Evolutionary conservation across 1,284 basidiomycete genomes (phyloP).

Genomic region (Ceratobasidium sp.): DNA sequence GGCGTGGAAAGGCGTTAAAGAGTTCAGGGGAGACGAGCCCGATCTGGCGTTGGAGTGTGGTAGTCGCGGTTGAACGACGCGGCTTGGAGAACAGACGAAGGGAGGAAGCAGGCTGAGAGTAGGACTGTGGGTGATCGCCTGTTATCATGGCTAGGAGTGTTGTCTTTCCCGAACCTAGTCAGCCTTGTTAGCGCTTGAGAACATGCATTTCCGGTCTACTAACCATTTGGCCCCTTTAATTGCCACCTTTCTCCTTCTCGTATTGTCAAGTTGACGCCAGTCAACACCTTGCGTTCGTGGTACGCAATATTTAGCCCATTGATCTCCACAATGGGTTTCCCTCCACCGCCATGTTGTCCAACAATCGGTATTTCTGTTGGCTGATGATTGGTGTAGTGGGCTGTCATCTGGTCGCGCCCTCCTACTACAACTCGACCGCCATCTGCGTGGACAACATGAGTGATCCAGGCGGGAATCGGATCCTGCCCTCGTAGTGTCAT

Average conservation of each 20-base stretch:
- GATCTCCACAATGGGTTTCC: slow-evolving; percentile 71
- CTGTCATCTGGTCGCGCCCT: slow-evolving; percentile 56
- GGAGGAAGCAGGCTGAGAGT: slow-evolving; percentile 69
- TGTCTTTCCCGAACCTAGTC: slow-evolving; percentile 86
- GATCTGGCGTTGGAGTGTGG: slow-evolving; percentile 69
- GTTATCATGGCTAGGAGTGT: slow-evolving; percentile 93
- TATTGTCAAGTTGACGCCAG: slow-evolving; percentile 84
- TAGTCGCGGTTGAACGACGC: slow-evolving; percentile 73
- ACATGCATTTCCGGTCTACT: slow-evolving; percentile 47
- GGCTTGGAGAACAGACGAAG: slow-evolving; percentile 81
- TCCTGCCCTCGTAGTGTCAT: slow-evolving; percentile 87
- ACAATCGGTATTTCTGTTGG: not conserved
- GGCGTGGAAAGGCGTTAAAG: slow-evolving; percentile 89
- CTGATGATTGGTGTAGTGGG: slow-evolving; percentile 36
- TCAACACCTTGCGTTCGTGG: slow-evolving; percentile 74
- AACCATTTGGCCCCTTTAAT: slow-evolving; percentile 88
- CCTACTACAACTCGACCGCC: slow-evolving; percentile 66
- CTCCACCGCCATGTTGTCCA: slow-evolving; percentile 37
- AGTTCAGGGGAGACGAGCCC: slow-evolving; percentile 93
- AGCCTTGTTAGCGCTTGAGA: slow-evolving; percentile 31
- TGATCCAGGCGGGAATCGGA: slow-evolving; percentile 85
- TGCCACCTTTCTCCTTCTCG: slow-evolving; percentile 87
- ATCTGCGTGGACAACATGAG: slow-evolving; percentile 77
- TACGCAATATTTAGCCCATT: slow-evolving; percentile 81
- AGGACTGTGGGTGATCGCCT: slow-evolving; percentile 96